These are phyloP conservation scores for Trichosporon sp. DNA, from an alignment of 1,284 basidiomycete species.

Conservation along the genomic window DNA sequence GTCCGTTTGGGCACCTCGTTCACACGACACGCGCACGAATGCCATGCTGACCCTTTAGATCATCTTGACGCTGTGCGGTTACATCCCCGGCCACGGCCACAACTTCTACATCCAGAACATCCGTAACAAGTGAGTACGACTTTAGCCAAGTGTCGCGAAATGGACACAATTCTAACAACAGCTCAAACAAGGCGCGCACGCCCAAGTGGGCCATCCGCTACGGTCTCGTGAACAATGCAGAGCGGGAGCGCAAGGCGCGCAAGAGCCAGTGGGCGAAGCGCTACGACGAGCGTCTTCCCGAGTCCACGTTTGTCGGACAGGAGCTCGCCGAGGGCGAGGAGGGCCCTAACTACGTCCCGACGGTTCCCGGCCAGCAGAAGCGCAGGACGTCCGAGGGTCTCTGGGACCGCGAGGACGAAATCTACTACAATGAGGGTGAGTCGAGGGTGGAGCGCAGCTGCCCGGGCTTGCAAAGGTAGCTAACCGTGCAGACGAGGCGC, in stretches of 20 bases:
- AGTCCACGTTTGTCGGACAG: constrained; percentile 71
- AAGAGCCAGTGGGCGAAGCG: constrained; percentile 83
- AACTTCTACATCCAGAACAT: constrained; percentile 92
- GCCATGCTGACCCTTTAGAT: constrained; percentile 13
- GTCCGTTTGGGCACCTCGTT: not conserved
- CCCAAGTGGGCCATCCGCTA: constrained; percentile 87
- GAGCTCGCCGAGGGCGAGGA: constrained; percentile 76
- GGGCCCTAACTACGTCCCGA: constrained; percentile 52
- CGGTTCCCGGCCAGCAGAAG: constrained; percentile 38
- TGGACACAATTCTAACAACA: constrained; percentile 24
- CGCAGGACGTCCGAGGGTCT: constrained; percentile 42
- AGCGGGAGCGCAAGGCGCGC: constrained; percentile 72
- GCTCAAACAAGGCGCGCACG: constrained; percentile 80
- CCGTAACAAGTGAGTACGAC: constrained; percentile 69
- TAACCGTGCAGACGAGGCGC: constrained; percentile 46
- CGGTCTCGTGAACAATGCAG: constrained; percentile 77
- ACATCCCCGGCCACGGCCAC: constrained; percentile 58
- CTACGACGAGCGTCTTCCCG: constrained; percentile 78
- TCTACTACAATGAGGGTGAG: constrained; percentile 50
- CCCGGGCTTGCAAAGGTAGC: not conserved
- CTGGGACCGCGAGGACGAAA: constrained; percentile 53
- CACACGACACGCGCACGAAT: not conserved
- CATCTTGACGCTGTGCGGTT: constrained; percentile 84
- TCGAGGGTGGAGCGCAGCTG: not conserved
- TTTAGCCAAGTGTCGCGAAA: not conserved